phyloP scores from a whole-genome alignment of 768 basidiomycete species.

The Strobilomyces dryophilus region DNA sequence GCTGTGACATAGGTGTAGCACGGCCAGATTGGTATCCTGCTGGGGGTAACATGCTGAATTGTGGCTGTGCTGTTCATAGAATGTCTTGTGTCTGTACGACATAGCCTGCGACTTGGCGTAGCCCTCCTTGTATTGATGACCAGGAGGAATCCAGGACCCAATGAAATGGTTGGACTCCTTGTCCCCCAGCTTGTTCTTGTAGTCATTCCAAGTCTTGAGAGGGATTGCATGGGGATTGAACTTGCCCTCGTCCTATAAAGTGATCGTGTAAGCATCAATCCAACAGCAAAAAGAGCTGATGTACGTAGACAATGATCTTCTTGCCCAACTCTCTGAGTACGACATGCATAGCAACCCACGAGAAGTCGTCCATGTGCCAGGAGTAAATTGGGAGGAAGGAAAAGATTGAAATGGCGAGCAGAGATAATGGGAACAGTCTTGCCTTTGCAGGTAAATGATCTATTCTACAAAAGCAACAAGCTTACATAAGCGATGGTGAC shows the following conservation, averaged over 20 bases:
- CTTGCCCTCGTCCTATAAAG: slow-evolving; percentile 86
- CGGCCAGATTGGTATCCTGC: slow-evolving; percentile 76
- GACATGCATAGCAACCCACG: slow-evolving; percentile 89
- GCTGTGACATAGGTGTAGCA: slow-evolving; percentile 68
- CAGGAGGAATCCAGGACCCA: slow-evolving; percentile 86
- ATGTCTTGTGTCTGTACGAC: slow-evolving; percentile 86
- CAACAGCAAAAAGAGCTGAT: slow-evolving; percentile 26
- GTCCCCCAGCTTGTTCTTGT: slow-evolving; percentile 96
- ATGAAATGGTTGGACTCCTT: slow-evolving; percentile 95
- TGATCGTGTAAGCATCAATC: slow-evolving; percentile 5
- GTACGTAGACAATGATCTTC: slow-evolving; percentile 90
- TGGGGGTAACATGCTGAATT: slow-evolving; percentile 46
- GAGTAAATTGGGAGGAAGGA: slow-evolving; percentile 92
- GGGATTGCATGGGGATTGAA: slow-evolving; percentile 93
- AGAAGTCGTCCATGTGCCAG: slow-evolving; percentile 98
- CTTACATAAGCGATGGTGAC: too few species aligned
- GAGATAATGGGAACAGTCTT: slow-evolving; percentile 75
- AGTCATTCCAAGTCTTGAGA: slow-evolving; percentile 95
- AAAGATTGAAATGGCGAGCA: slow-evolving; percentile 89
- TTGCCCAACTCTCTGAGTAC: slow-evolving; percentile 94
- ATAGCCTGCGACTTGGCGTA: slow-evolving; percentile 75
- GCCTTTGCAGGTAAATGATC: slow-evolving; percentile 76
- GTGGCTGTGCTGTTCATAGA: slow-evolving; percentile 73
- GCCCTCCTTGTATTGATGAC: slow-evolving; percentile 64
- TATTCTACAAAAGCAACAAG: slow-evolving; percentile 26